Evolutionary conservation across 371 early-diverging fungal genomes (phyloP).

Genomic region (Parasitella parasitica): DNA sequence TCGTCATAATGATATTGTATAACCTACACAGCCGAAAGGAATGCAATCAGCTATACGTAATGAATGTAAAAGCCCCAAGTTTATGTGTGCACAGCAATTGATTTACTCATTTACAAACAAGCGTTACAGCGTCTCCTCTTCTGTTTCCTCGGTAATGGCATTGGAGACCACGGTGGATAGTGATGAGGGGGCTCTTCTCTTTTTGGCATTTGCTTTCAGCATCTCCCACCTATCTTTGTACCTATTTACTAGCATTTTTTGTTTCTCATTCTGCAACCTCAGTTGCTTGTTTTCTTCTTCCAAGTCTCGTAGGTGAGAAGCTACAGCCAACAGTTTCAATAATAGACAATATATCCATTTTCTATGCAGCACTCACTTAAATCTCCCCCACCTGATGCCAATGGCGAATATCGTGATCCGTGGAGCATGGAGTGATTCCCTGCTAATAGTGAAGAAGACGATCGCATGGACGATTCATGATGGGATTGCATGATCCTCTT

Average conservation of each 20-base stretch:
- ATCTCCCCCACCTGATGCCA: slow-evolving; percentile 3
- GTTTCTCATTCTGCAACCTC: slow-evolving; percentile 52
- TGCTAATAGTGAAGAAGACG: slow-evolving; percentile 5
- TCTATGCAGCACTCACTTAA: background rate
- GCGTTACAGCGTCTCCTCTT: background rate
- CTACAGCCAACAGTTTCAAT: too few relatives aligned
- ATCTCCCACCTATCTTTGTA: slow-evolving; percentile 89
- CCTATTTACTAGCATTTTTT: slow-evolving; percentile 60
- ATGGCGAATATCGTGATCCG: slow-evolving; percentile 2
- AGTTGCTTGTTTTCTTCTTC: slow-evolving; percentile 62
- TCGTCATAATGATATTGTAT: too few relatives aligned
- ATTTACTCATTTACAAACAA: background rate
- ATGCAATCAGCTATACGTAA: too few relatives aligned
- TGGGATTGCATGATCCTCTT: slow-evolving; percentile 48
- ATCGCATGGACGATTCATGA: slow-evolving; percentile 32
- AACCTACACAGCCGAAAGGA: too few relatives aligned
- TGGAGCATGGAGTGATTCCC: background rate
- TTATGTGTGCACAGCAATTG: background rate
- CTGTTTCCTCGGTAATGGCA: background rate
- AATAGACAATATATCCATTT: too few relatives aligned
- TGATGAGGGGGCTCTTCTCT: slow-evolving; percentile 29
- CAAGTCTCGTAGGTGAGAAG: slow-evolving; percentile 47
- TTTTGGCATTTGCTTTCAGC: slow-evolving; percentile 84
- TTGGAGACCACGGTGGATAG: background rate
- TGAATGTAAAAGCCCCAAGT: too few relatives aligned